phyloP scores from a whole-genome alignment of 768 basidiomycete species.

The Rhodotorula kratochvilovae region DNA sequence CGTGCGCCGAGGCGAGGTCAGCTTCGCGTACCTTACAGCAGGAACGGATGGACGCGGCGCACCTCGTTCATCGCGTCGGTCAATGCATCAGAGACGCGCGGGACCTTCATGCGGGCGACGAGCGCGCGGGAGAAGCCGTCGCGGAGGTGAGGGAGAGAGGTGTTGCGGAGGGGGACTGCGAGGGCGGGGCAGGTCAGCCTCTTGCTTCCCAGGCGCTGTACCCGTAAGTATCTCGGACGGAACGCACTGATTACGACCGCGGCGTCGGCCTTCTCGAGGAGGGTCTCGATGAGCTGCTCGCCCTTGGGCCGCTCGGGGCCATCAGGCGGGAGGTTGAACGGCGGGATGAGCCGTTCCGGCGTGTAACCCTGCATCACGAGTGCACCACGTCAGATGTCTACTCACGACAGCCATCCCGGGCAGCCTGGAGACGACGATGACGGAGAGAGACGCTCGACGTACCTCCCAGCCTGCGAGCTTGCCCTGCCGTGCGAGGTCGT shows the following conservation, averaged over 20 bases:
- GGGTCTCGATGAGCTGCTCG: conserved; percentile 44
- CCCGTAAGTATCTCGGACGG: too few relatives aligned
- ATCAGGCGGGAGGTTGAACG: conserved; percentile 29
- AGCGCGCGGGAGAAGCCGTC: conserved; percentile 50
- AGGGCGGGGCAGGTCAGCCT: not conserved
- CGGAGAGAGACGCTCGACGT: conserved; percentile 3
- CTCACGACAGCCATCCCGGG: too few relatives aligned
- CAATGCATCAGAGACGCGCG: conserved; percentile 40
- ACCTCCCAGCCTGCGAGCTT: conserved; percentile 45
- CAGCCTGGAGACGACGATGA: too few relatives aligned
- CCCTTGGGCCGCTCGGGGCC: conserved; percentile 36
- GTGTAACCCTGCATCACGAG: conserved; percentile 9
- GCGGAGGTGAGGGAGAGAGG: conserved; percentile 50
- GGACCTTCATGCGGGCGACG: conserved; percentile 47
- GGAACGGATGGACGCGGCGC: not conserved
- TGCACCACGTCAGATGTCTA: too few relatives aligned
- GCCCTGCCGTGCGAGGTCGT: conserved; percentile 13
- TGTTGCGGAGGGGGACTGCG: conserved; percentile 49
- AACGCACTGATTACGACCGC: conserved; percentile 48
- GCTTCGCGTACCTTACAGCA: too few relatives aligned
- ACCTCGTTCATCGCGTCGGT: conserved; percentile 46
- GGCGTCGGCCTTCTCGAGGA: conserved; percentile 45
- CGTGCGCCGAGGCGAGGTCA: not conserved
- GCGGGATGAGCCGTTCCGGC: conserved; percentile 14
- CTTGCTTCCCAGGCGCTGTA: too few relatives aligned